A percentile compares a stretch with the other conserved stretches of the same genome.
phyloP scores from a whole-genome alignment of 257 asterid species.

The Orobanche coerulescens region DNA sequence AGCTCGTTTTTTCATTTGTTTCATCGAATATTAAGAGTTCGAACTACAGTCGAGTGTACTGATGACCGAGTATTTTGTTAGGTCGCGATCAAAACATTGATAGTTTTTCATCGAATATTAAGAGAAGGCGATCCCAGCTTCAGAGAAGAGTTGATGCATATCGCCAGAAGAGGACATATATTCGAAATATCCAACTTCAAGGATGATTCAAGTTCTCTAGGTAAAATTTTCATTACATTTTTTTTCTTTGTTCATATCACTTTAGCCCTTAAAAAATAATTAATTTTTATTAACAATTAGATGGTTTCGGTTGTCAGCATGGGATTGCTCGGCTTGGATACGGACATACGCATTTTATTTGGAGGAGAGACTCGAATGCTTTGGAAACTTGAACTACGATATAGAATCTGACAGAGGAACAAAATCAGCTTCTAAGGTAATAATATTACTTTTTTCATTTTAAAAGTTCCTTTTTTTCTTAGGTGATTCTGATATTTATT shows the following conservation, averaged over 20 bases:
- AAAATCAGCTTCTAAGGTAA: constrained; percentile 46
- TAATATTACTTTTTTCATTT: neutral
- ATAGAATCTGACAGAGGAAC: constrained; percentile 51
- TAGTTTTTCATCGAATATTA: constrained; percentile 72
- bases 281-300: constrained; percentile 15
- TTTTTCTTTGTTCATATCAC: neutral
- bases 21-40: neutral
- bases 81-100: constrained; percentile 78
- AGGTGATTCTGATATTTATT: too few relatives aligned
- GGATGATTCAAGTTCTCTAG: constrained; percentile 76
- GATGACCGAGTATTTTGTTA: constrained; percentile 21
- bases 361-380: constrained; percentile 82
- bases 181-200: constrained; percentile 70
- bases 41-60: neutral
- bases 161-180: constrained; percentile 59
- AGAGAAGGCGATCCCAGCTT: constrained; percentile 85
- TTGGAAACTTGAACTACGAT: constrained; percentile 50
- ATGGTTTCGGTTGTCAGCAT: constrained; percentile 47
- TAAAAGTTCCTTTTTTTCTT: too few relatives aligned
- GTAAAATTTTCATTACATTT: constrained; percentile 25
- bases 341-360: constrained; percentile 73
- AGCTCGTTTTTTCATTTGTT: neutral
- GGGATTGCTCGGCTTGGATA: constrained; percentile 95
- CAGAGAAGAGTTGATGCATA: constrained; percentile 56
- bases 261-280: too few relatives aligned